These are phyloP conservation scores for Stevia rebaudiana DNA, from an alignment of 140 eudicot species.

Conservation along the genomic window DNA sequence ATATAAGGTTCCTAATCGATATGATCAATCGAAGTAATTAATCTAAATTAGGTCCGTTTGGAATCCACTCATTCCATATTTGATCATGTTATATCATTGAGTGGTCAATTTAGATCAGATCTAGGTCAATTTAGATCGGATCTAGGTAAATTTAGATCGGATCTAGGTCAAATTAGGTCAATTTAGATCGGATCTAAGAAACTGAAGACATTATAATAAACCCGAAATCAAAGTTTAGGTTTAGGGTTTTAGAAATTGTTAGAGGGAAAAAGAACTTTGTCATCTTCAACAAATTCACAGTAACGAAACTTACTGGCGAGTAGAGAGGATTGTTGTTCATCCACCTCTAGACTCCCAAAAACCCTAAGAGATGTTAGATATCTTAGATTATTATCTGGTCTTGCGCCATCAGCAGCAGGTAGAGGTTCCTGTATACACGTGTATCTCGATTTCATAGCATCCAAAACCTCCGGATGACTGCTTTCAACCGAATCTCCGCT, in stretches of 20 bases:
- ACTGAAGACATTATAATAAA: background rate
- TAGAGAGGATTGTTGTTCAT: constrained; percentile 1
- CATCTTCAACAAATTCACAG: background rate
- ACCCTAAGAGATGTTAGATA: constrained; percentile 4
- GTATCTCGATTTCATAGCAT: background rate
- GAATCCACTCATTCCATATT: no score
- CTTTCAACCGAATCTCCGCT: background rate
- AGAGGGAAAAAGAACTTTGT: background rate
- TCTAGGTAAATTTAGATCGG: background rate
- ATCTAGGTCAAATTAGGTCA: background rate
- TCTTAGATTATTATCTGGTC: background rate
- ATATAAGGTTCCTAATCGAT: no score
- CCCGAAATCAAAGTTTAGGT: background rate
- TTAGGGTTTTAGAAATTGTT: background rate
- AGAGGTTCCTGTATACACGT: background rate
- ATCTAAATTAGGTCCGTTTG: no score
- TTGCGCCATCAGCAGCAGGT: background rate
- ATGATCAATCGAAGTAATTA: no score
- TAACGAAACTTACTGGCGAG: background rate
- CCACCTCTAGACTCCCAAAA: background rate
- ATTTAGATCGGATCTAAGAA: no score
- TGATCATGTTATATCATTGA: no score
- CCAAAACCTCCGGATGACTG: background rate
- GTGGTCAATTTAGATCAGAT: background rate
- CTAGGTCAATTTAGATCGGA: no score